Evolutionary conservation across 495 filamentous ascomycete species (phyloP).

Genomic region (Penicillium parvum): DNA sequence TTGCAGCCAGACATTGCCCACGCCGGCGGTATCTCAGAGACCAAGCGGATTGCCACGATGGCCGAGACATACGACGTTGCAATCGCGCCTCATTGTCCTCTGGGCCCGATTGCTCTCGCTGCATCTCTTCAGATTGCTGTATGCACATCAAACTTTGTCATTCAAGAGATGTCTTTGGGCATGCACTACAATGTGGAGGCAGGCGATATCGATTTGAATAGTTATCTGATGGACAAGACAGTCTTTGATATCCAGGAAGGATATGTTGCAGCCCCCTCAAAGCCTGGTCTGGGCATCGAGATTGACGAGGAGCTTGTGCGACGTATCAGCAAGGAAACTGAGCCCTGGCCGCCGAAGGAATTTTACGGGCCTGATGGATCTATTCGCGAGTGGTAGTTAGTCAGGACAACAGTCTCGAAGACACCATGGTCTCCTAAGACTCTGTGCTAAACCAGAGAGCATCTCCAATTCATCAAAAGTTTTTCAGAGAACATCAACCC

Average conservation of each 20-base stretch:
- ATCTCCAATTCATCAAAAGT: too few relatives aligned
- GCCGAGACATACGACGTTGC: slow-evolving; percentile 78
- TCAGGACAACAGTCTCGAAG: too few relatives aligned
- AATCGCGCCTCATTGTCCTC: slow-evolving; percentile 72
- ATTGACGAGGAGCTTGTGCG: slow-evolving; percentile 66
- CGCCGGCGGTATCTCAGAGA: slow-evolving; percentile 74
- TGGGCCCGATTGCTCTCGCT: slow-evolving; percentile 73
- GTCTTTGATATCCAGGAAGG: slow-evolving; percentile 66
- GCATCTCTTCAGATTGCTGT: slow-evolving; percentile 70
- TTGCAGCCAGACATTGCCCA: slow-evolving; percentile 76
- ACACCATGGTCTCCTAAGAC: too few relatives aligned
- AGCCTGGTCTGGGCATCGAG: slow-evolving; percentile 70
- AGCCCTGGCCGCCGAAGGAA: slow-evolving; percentile 57
- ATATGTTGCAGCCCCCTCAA: slow-evolving; percentile 58
- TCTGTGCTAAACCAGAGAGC: too few relatives aligned
- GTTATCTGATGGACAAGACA: slow-evolving; percentile 59
- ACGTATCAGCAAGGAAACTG: slow-evolving; percentile 46
- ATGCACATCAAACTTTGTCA: slow-evolving; percentile 65
- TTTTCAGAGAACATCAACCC: too few relatives aligned
- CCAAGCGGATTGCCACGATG: slow-evolving; percentile 65
- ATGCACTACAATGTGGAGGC: slow-evolving; percentile 73
- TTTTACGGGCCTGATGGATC: slow-evolving; percentile 69
- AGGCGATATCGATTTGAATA: slow-evolving; percentile 62
- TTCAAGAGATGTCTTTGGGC: slow-evolving; percentile 78
- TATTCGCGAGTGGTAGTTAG: slow-evolving; percentile 74